phyloP scores from a whole-genome alignment of 192 early-diverging fungal genomes.

The Linnemannia schmuckeri region DNA sequence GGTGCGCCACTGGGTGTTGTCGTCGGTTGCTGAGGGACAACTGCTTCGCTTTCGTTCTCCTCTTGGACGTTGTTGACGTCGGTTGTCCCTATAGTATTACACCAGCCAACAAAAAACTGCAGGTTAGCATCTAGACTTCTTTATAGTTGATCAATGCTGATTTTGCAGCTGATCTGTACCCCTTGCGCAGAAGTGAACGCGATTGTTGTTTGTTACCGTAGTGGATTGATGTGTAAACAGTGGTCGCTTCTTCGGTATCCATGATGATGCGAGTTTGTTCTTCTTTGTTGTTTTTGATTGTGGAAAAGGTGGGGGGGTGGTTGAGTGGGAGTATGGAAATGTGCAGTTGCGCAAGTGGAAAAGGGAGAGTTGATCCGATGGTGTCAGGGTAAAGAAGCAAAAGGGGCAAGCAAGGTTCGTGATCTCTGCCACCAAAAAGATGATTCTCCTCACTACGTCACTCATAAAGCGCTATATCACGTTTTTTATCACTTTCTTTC shows the following conservation, averaged over 20 bases:
- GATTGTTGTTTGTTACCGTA: background rate
- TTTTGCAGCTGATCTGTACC: background rate
- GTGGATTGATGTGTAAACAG: background rate
- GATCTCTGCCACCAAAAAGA: too few species aligned
- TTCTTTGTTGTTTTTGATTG: background rate
- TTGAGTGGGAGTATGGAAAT: background rate
- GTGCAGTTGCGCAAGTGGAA: too few species aligned
- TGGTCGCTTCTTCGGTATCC: background rate
- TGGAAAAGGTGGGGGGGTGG: background rate
- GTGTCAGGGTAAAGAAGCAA: too few species aligned
- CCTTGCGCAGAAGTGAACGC: background rate
- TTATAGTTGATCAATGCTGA: background rate
- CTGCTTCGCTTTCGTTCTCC: background rate
- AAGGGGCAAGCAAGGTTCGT: too few species aligned
- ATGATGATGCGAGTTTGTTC: background rate
- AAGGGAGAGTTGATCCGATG: too few species aligned
- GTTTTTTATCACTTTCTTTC: background rate
- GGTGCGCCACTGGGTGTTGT: conserved; percentile 50
- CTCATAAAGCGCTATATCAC: background rate
- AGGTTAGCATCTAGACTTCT: background rate
- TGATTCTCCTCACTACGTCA: too few species aligned
- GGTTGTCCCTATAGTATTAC: background rate
- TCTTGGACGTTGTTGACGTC: background rate
- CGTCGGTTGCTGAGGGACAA: conserved; percentile 12
- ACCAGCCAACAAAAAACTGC: background rate